phyloP scores from a whole-genome alignment of 169 alveolate species.

The Eimeria necatrix region DNA sequence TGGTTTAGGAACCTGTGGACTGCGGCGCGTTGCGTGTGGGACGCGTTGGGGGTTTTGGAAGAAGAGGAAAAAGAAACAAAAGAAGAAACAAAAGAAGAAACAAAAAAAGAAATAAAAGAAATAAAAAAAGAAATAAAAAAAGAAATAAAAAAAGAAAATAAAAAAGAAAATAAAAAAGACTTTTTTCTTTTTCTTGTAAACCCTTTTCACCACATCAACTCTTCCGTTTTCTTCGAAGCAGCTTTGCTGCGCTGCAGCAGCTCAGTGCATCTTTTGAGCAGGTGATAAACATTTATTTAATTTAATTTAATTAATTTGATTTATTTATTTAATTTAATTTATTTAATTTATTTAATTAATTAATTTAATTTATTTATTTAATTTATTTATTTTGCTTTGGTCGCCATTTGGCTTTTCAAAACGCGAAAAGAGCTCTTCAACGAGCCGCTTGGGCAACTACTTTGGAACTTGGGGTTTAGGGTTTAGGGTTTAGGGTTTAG shows the following conservation, averaged over 20 bases:
- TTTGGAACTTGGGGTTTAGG: too few relatives aligned
- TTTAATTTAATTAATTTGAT: not conserved
- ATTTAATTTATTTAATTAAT: not conserved
- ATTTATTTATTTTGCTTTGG: too few relatives aligned
- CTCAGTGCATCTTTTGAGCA: not conserved
- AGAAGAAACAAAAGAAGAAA: not conserved
- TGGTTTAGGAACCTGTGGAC: conserved; percentile 44
- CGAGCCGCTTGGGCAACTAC: too few relatives aligned
- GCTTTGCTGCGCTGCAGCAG: conserved; percentile 46
- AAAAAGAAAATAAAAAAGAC: not conserved
- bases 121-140: not conserved
- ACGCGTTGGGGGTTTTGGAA: conserved; percentile 17
- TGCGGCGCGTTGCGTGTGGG: conserved; percentile 20
- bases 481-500: too few relatives aligned
- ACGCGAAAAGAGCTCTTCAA: too few relatives aligned
- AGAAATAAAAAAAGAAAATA: not conserved
- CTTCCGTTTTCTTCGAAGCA: conserved; percentile 81
- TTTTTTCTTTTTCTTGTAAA: conserved; percentile 79
- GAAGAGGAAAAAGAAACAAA: not conserved
- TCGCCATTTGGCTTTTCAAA: too few relatives aligned
- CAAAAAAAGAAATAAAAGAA: not conserved
- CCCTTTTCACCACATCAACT: conserved; percentile 85
- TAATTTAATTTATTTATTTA: not conserved
- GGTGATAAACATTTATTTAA: not conserved
- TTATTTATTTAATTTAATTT: not conserved